These are phyloP conservation scores for Peribolospora kevripleyi DNA, from an alignment of 768 basidiomycete genomes.

Conservation along the genomic window DNA sequence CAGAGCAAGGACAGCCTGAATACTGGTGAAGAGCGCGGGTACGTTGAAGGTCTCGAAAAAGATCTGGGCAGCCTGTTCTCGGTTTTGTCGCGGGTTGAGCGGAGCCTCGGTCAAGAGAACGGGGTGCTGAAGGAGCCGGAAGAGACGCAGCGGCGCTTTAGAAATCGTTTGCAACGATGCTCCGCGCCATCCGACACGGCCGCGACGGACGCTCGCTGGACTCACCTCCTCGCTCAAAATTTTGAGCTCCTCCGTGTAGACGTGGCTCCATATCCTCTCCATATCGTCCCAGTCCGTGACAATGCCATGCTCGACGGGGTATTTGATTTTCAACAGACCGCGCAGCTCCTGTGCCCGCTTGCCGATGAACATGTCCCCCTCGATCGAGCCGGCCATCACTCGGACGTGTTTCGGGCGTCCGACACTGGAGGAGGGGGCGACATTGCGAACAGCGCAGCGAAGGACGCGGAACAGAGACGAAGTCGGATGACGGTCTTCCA, in stretches of 20 bases:
- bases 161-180: background rate
- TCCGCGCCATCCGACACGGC: background rate
- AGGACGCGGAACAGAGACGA: slow-evolving; percentile 18
- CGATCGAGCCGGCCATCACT: slow-evolving; percentile 78
- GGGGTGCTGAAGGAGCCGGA: slow-evolving; percentile 42
- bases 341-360: slow-evolving; percentile 83
- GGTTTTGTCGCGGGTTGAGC: slow-evolving; percentile 82
- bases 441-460: slow-evolving; percentile 4
- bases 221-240: slow-evolving; percentile 88
- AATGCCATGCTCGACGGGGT: slow-evolving; percentile 97
- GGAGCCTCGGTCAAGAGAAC: slow-evolving; percentile 94
- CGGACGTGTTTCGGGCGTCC: slow-evolving; percentile 92
- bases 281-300: slow-evolving; percentile 99
- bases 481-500: background rate
- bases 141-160: background rate
- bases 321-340: slow-evolving; percentile 89
- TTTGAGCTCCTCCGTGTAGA: slow-evolving; percentile 83
- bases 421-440: slow-evolving; percentile 31
- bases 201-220: background rate
- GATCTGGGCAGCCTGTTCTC: slow-evolving; percentile 90
- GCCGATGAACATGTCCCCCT: slow-evolving; percentile 91
- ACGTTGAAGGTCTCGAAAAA: slow-evolving; percentile 99
- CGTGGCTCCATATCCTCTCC: slow-evolving; percentile 98
- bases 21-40: slow-evolving; percentile 82
- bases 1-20: slow-evolving; percentile 91